These are phyloP conservation scores for Exophiala mesophila DNA, from an alignment of 2,329 filamentous ascomycete genomes.

Conservation along the genomic window DNA sequence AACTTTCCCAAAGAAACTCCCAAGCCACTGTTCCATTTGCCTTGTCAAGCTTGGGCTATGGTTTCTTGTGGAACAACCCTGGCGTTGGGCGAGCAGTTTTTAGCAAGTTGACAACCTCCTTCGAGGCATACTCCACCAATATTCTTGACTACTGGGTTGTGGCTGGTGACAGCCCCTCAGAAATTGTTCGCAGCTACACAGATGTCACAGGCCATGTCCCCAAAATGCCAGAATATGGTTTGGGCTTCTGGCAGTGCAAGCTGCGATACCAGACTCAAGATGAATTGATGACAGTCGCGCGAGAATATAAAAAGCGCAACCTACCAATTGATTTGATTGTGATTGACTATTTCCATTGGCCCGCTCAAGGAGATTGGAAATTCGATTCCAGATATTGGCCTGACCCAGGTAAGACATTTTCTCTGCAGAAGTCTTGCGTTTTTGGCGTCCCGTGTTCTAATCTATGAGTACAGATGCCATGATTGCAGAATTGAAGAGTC, in stretches of 20 bases:
- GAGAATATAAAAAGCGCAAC: conserved; percentile 52
- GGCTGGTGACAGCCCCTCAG: conserved; percentile 49
- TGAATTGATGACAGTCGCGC: conserved; percentile 54
- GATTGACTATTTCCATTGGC: conserved; percentile 64
- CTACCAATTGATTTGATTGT: conserved; percentile 63
- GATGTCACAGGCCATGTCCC: conserved; percentile 54
- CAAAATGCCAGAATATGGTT: conserved; percentile 64
- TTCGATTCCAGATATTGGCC: conserved; percentile 63
- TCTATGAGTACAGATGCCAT: conserved; percentile 47
- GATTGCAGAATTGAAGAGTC: conserved; percentile 59
- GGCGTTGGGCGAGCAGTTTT: conserved; percentile 56
- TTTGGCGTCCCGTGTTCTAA: not conserved
- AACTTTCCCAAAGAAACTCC: conserved; percentile 62
- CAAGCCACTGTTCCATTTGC: conserved; percentile 62
- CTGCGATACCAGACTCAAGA: conserved; percentile 62
- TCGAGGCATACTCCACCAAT: conserved; percentile 55
- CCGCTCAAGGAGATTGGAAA: conserved; percentile 61
- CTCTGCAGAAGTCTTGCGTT: too few species aligned
- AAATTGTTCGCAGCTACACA: conserved; percentile 54
- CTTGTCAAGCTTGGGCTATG: conserved; percentile 56
- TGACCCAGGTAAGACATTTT: conserved; percentile 46
- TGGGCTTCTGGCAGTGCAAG: conserved; percentile 66
- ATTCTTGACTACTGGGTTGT: conserved; percentile 61
- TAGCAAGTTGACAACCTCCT: conserved; percentile 57
- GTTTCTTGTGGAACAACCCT: conserved; percentile 63